A percentile compares a stretch with the other conserved stretches of the same genome.
Conservation (phyloP, 176 grass and related monocot species). For the Neostapfia colusana region DNA sequence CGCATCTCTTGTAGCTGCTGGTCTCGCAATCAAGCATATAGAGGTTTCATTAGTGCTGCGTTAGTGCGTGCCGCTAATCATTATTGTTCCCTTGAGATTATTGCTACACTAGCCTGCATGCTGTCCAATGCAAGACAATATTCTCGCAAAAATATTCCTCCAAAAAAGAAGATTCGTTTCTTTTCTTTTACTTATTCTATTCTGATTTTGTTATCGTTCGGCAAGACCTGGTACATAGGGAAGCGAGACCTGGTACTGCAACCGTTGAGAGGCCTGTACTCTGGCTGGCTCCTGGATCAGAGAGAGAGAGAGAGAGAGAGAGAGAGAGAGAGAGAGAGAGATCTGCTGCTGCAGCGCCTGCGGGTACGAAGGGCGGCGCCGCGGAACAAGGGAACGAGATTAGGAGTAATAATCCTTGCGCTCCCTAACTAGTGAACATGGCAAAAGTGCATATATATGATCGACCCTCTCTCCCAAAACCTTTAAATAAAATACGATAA, state of each 20-base stretch:
- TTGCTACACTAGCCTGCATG: no score
- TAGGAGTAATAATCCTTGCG: no score
- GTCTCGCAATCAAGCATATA: conserved; percentile 35
- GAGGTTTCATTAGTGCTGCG: no score
- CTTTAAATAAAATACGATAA: no score
- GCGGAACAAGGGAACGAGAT: not conserved
- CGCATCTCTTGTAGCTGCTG: conserved; percentile 15
- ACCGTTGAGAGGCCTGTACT: not conserved
- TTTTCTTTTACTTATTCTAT: no score
- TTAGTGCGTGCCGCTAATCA: conserved; percentile 28
- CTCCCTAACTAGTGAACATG: not conserved
- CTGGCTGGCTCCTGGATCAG: not conserved
- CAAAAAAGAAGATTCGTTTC: not conserved
- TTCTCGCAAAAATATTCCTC: not conserved
- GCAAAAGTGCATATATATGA: not conserved
- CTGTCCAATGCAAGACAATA: not conserved
- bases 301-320: not conserved
- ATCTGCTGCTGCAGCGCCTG: not conserved
- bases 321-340: not conserved
- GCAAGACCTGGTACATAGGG: not conserved
- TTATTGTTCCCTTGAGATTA: not conserved
- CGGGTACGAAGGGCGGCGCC: conserved; percentile 39
- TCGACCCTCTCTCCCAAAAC: not conserved
- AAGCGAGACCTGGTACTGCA: conserved; percentile 34
- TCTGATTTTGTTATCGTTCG: no score